Conservation (phyloP, 176 grass and related monocot genomes). For the Rhipidocladum racemiflorum region DNA sequence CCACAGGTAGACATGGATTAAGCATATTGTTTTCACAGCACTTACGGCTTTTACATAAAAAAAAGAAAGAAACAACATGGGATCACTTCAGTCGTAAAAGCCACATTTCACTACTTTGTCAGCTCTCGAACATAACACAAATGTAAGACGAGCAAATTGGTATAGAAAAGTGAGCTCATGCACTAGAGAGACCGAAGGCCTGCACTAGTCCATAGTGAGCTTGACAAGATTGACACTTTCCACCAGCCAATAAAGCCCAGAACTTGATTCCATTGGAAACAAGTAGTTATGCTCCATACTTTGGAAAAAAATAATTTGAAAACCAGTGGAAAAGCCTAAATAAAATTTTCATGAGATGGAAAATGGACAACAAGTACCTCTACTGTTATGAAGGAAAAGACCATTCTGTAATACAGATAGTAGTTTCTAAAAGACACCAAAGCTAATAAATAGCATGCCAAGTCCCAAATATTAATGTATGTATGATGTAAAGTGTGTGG, state of each 20-base stretch:
- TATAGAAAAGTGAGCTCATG: background rate
- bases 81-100: background rate
- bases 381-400: slow-evolving; percentile 9
- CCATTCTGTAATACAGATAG: background rate
- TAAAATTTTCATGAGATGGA: background rate
- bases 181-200: background rate
- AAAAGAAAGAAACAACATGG: background rate
- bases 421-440: background rate
- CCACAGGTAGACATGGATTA: background rate
- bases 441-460: background rate
- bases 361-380: background rate
- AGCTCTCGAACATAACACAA: background rate
- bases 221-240: background rate
- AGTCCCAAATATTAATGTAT: slow-evolving; percentile 15
- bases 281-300: background rate
- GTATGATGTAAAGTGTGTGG: background rate
- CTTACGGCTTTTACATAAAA: background rate
- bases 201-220: background rate
- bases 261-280: background rate
- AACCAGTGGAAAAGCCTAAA: background rate
- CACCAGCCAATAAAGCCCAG: background rate
- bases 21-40: slow-evolving; percentile 2
- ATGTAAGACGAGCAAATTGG: background rate
- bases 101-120: background rate
- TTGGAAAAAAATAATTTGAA: background rate